Percentiles rank a stretch among this genome's conserved stretches.
Conservation (phyloP, 495 filamentous ascomycete genomes). For the Lasiosphaeria hispida region DNA sequence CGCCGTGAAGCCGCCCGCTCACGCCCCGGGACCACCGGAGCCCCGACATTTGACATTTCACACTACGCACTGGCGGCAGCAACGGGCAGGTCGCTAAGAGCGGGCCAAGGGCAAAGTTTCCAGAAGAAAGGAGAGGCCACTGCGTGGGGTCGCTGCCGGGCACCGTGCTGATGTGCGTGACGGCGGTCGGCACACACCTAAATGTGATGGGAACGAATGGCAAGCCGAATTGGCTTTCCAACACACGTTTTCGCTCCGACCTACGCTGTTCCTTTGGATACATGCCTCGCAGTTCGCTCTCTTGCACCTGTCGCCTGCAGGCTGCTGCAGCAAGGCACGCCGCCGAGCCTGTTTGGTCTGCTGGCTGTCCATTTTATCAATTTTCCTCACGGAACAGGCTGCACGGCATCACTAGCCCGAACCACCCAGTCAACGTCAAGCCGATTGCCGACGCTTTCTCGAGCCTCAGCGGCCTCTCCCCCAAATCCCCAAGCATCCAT, state of each 20-base stretch:
- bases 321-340: too few relatives aligned
- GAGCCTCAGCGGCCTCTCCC: neutral
- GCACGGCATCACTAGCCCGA: neutral
- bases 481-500: neutral
- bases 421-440: neutral
- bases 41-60: too few relatives aligned
- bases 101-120: neutral
- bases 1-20: too few relatives aligned
- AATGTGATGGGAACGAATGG: neutral
- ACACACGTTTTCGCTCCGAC: neutral
- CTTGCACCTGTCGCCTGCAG: too few relatives aligned
- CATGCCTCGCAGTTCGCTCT: too few relatives aligned
- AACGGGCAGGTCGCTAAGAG: neutral
- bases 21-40: too few relatives aligned
- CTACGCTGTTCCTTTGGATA: neutral
- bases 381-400: neutral
- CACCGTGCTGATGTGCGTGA: constrained; percentile 3
- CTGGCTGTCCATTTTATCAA: neutral
- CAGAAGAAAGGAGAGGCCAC: neutral
- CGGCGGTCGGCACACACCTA: neutral
- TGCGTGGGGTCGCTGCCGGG: constrained; percentile 3
- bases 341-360: too few relatives aligned
- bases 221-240: neutral
- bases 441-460: neutral
- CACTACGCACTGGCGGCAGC: too few relatives aligned